Base-by-base conservation (phyloP, 2,329 filamentous ascomycete genomes). In the Neonectria punicea region DNA sequence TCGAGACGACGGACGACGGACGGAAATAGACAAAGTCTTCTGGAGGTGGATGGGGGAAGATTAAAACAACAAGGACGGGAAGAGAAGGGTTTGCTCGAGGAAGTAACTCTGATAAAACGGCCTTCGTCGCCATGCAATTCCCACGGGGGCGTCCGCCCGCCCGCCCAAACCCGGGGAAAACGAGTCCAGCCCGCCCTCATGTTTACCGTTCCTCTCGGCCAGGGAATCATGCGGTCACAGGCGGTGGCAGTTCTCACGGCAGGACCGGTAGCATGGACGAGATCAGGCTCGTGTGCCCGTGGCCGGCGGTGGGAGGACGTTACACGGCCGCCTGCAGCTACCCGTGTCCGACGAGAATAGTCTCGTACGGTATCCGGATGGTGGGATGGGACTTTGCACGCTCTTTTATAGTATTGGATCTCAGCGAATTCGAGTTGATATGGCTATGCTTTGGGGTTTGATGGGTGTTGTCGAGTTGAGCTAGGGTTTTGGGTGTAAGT, bases 321-420 rank as follows among this genome's bases (percentile, higher is more conserved):
- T 65, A 74, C 75, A 78, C 75, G 49, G 65, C 66, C 25, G 53
- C 73, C 73, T 77, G 76, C 69, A 68, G 68, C 67, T 60, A 71
- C 74, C 79, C 78, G 72, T 69, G 69, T 76, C 72, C 74, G 71
- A 77, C 76, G 75, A 77, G 70, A 76, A 78, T 70, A 73, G 69
- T 71, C 76, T 80, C 76, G 78, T 78, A 79, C 77, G 77, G 63
- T 58, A 51, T 25, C 57, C 53, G 51, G 67, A 22, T 22, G 22
- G 25, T 28, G 30, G 49, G 43, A 62, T 49, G 44, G 13, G 10
- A 20, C 28, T 51, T 34, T 18, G n/a, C 16, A 18, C 10, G 10
- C 22, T 18, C 18, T 20, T 32, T 34, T 13, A 13, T 1, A 13
- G 49, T 20, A 10, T 34, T 8, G 8, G 5, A 13, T 14, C 22